These are phyloP conservation scores for Chloropicon primus DNA, from an alignment of 139 green algal species.

Conservation along the genomic window DNA sequence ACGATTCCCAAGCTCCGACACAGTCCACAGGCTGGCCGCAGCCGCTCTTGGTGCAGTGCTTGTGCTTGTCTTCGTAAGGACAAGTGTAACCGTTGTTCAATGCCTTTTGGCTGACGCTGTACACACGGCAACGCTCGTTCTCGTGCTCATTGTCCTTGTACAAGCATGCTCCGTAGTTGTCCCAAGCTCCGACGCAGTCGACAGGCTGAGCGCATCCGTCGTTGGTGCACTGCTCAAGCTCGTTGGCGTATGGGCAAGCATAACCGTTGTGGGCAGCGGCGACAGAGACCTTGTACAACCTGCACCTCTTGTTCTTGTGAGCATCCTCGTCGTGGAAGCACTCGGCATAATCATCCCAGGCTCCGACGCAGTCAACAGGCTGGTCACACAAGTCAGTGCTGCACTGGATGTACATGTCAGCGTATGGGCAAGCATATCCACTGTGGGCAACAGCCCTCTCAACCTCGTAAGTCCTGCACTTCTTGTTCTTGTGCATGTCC, in stretches of 20 bases:
- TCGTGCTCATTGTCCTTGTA: background rate
- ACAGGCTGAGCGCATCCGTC: background rate
- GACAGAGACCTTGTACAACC: background rate
- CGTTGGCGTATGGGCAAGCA: background rate
- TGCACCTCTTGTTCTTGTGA: background rate
- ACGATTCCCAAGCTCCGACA: background rate
- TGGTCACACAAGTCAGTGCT: background rate
- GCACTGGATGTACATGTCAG: background rate
- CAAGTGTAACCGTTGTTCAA: background rate
- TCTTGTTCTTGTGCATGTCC: background rate
- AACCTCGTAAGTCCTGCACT: background rate
- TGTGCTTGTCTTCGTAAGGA: background rate
- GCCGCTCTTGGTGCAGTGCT: background rate
- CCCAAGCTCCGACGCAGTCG: background rate
- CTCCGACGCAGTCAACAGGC: background rate
- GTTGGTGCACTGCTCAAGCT: background rate
- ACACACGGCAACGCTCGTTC: background rate
- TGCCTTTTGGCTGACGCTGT: background rate
- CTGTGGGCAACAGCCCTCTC: background rate
- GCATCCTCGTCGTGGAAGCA: background rate
- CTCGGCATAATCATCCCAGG: background rate
- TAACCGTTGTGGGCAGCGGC: background rate
- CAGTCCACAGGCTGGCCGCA: background rate
- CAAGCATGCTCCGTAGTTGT: background rate
- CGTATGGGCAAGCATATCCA: background rate